These are phyloP conservation scores for Laguncularia racemosa DNA, from an alignment of 345 rosid genomes.

Conservation along the genomic window DNA sequence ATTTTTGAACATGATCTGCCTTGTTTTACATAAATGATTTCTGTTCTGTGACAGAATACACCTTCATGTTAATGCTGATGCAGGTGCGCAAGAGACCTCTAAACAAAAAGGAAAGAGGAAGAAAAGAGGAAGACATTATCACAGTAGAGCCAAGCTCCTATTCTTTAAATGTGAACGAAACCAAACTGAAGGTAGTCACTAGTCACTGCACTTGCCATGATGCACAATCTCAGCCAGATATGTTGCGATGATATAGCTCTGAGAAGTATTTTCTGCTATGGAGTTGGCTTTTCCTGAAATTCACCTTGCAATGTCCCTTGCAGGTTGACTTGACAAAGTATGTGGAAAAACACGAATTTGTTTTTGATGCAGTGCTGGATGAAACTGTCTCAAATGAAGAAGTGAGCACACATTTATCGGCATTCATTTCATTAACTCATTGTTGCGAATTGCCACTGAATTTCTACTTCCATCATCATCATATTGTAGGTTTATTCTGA, in stretches of 20 bases:
- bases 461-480: no score
- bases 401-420: conserved; percentile 15
- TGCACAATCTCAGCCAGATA: no score
- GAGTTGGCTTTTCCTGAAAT: neutral
- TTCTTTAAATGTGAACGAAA: conserved; percentile 41
- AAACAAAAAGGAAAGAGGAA: conserved; percentile 40
- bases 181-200: conserved; percentile 40
- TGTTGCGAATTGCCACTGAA: no score
- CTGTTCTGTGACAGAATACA: neutral
- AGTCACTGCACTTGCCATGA: neutral
- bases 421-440: neutral
- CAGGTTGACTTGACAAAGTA: conserved; percentile 61
- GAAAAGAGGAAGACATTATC: conserved; percentile 53
- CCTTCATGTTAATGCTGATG: neutral
- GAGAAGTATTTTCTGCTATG: neutral
- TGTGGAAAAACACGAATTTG: conserved; percentile 53
- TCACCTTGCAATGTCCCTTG: conserved; percentile 3
- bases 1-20: no score
- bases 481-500: conserved; percentile 38
- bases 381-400: conserved; percentile 46
- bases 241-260: no score
- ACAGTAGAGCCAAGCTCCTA: conserved; percentile 31
- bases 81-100: conserved; percentile 61
- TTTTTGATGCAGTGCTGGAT: conserved; percentile 48
- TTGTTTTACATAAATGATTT: no score